Evolutionary conservation across 176 grass and related monocot genomes (phyloP).

Genomic region (Oryza australiensis): DNA sequence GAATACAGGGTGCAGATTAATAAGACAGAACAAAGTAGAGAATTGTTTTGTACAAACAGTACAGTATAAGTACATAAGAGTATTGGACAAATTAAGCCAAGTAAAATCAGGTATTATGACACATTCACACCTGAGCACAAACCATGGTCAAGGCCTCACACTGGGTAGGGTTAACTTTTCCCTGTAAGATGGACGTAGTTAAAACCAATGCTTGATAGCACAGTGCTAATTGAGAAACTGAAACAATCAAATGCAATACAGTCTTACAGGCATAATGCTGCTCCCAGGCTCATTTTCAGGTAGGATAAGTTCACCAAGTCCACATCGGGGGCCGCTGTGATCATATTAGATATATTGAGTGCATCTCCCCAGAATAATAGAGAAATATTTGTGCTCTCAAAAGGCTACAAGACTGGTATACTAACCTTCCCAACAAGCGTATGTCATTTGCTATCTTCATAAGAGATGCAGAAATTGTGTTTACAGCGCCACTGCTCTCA

Average conservation of each 20-base stretch:
- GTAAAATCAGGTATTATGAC: not conserved
- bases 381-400: not conserved
- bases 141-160: slow-evolving; percentile 99
- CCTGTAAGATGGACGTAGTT: slow-evolving; percentile 58
- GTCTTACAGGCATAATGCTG: slow-evolving; percentile 97
- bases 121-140: slow-evolving; percentile 78
- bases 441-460: slow-evolving; percentile 99
- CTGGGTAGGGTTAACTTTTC: slow-evolving; percentile 98
- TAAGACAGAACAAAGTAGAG: too few species aligned
- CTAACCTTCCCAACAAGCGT: slow-evolving; percentile 86
- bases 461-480: slow-evolving; percentile 92
- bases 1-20: too few species aligned
- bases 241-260: slow-evolving; percentile 31
- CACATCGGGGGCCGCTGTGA: slow-evolving; percentile 88
- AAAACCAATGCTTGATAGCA: not conserved
- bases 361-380: not conserved
- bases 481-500: slow-evolving; percentile 84
- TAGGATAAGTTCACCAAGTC: slow-evolving; percentile 93
- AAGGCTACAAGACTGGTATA: slow-evolving; percentile 5
- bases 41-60: too few species aligned
- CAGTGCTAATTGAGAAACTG: not conserved
- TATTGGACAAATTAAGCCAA: slow-evolving; percentile 5
- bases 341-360: slow-evolving; percentile 31
- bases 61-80: not conserved
- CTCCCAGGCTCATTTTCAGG: slow-evolving; percentile 99